These are phyloP conservation scores for Salvia rosmarinus DNA, from an alignment of 257 asterid genomes.

Conservation along the genomic window DNA sequence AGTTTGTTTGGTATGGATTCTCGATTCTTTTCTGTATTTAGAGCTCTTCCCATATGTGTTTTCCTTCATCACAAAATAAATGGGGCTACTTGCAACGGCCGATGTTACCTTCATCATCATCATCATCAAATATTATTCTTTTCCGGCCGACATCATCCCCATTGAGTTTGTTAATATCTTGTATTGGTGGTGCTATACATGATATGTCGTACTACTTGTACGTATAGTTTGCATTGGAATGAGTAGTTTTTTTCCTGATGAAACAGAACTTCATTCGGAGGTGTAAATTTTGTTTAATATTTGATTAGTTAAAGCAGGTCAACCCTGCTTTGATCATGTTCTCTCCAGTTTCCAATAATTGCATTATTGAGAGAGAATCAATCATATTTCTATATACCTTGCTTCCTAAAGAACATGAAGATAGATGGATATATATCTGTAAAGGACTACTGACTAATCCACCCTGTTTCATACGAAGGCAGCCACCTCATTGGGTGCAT, in stretches of 20 bases:
- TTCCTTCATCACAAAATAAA: slow-evolving; percentile 45
- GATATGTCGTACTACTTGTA: slow-evolving; percentile 17
- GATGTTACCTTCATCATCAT: not conserved
- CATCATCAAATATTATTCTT: slow-evolving; percentile 1
- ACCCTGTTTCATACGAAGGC: not conserved
- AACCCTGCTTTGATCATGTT: slow-evolving; percentile 3
- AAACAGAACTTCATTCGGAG: not conserved
- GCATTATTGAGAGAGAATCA: slow-evolving; percentile 36
- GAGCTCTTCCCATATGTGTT: slow-evolving; percentile 47
- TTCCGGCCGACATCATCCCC: slow-evolving; percentile 21
- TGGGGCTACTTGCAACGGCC: slow-evolving; percentile 37
- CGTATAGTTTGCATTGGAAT: slow-evolving; percentile 10
- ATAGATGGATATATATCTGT: slow-evolving; percentile 29
- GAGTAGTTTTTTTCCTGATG: not conserved
- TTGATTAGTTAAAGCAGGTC: slow-evolving; percentile 22
- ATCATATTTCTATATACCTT: slow-evolving; percentile 49
- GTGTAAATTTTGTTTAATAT: slow-evolving; percentile 17
- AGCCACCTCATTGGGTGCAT: too few relatives aligned
- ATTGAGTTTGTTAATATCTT: slow-evolving; percentile 22
- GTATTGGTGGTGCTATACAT: slow-evolving; percentile 35
- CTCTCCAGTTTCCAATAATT: not conserved
- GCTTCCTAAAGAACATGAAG: slow-evolving; percentile 50
- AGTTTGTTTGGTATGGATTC: slow-evolving; percentile 46
- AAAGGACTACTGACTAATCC: slow-evolving; percentile 37
- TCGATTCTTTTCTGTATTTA: slow-evolving; percentile 73